phyloP scores from a whole-genome alignment of 805 yeast species.

The Teunomyces gatunensis region DNA sequence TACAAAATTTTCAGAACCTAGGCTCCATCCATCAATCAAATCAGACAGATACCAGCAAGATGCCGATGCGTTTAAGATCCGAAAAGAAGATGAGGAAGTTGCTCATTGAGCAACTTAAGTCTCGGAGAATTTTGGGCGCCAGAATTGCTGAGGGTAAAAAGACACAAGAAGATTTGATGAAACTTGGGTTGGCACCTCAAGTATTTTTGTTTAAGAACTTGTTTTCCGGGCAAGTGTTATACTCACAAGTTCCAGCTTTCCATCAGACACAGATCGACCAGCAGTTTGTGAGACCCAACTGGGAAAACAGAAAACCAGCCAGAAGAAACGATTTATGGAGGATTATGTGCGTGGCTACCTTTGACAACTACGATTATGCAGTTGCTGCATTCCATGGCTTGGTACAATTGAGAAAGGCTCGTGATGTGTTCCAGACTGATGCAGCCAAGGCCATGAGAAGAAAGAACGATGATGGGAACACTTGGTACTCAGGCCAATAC shows the following conservation, averaged over 20 bases:
- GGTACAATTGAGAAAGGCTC: constrained; percentile 66
- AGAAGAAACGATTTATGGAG: constrained; percentile 88
- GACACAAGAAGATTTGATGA: constrained; percentile 28
- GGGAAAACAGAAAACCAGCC: constrained; percentile 82
- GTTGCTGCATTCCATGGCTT: constrained; percentile 72
- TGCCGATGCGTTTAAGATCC: constrained; percentile 40
- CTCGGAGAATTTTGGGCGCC: constrained; percentile 42
- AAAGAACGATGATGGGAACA: constrained; percentile 71
- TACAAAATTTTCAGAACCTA: background rate
- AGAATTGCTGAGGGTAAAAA: constrained; percentile 41
- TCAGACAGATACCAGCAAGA: constrained; percentile 14
- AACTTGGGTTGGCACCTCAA: constrained; percentile 74
- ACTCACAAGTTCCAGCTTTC: constrained; percentile 76
- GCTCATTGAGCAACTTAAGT: constrained; percentile 44
- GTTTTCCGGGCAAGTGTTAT: constrained; percentile 85
- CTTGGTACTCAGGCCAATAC: constrained; percentile 84
- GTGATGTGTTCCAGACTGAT: constrained; percentile 61
- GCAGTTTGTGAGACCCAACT: constrained; percentile 79
- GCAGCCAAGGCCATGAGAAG: constrained; percentile 68
- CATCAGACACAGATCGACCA: constrained; percentile 59
- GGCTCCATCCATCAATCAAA: background rate
- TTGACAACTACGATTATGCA: constrained; percentile 59
- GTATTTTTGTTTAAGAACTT: constrained; percentile 80
- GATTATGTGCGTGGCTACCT: constrained; percentile 79
- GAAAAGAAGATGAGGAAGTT: constrained; percentile 48